Conservation (phyloP, 2,329 filamentous ascomycete species). For the Cercospora janseana region DNA sequence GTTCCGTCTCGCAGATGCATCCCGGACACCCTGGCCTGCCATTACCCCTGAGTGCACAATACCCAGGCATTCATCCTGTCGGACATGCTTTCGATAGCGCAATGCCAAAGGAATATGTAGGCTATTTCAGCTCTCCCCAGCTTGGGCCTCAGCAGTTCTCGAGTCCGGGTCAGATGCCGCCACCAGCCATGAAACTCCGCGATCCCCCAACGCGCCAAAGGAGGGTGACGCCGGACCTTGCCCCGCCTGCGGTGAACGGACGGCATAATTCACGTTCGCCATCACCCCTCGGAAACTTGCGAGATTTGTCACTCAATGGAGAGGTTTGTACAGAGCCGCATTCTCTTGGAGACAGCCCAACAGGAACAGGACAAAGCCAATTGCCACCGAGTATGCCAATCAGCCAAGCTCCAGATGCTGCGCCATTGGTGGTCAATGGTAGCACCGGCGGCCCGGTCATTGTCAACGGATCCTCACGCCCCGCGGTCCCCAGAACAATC, state of each 20-base stretch:
- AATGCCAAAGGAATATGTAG: slow-evolving; percentile 51
- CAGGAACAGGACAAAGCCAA: slow-evolving; percentile 15
- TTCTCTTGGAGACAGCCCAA: slow-evolving; percentile 24
- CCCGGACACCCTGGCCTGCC: slow-evolving; percentile 28
- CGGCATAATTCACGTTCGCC: slow-evolving; percentile 43
- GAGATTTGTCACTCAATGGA: slow-evolving; percentile 39
- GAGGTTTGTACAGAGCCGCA: slow-evolving; percentile 27
- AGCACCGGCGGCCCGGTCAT: slow-evolving; percentile 40
- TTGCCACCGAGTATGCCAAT: slow-evolving; percentile 10
- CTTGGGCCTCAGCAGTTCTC: slow-evolving; percentile 38
- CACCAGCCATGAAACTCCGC: slow-evolving; percentile 38
- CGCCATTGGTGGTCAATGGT: slow-evolving; percentile 18
- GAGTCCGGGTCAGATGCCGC: slow-evolving; percentile 33
- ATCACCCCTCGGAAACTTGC: slow-evolving; percentile 47
- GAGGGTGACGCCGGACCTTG: slow-evolving; percentile 46
- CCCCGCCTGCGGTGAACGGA: slow-evolving; percentile 35
- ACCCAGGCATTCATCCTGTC: slow-evolving; percentile 23
- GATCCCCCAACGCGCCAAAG: slow-evolving; percentile 44
- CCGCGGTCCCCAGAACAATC: slow-evolving; percentile 19
- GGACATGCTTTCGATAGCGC: slow-evolving; percentile 34
- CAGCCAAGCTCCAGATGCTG: neutral
- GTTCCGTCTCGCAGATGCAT: slow-evolving; percentile 27
- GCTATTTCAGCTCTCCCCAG: slow-evolving; percentile 49
- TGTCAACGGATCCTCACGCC: slow-evolving; percentile 42
- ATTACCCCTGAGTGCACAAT: slow-evolving; percentile 27